Conservation (phyloP, 169 alveolate genomes). For the Plasmodium gallinaceum region DNA sequence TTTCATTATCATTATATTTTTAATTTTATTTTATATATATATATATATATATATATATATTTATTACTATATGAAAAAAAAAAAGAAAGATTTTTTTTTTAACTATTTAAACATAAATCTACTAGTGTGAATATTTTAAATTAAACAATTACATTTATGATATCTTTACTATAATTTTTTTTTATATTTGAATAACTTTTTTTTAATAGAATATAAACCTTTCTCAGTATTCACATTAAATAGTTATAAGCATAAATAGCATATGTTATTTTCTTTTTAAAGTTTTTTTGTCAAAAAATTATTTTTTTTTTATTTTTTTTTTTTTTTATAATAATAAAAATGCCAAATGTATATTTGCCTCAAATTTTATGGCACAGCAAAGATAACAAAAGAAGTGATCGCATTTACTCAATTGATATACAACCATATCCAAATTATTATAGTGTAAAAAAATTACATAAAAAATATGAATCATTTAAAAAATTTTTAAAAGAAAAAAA, state of each 20-base stretch:
- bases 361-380: slow-evolving; percentile 93
- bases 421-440: slow-evolving; percentile 87
- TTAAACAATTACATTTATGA: no score
- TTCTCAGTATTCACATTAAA: slow-evolving; percentile 2
- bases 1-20: slow-evolving; percentile 15
- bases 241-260: background rate
- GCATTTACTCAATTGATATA: slow-evolving; percentile 91
- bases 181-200: background rate
- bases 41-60: slow-evolving; percentile 6
- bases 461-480: slow-evolving; percentile 62
- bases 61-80: no score
- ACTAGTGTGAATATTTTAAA: no score
- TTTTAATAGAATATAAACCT: background rate
- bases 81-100: no score
- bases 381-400: slow-evolving; percentile 91
- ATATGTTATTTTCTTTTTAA: no score
- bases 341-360: slow-evolving; percentile 91
- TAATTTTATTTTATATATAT: background rate
- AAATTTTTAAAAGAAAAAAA: slow-evolving; percentile 50
- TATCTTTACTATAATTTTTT: no score
- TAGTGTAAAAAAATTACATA: slow-evolving; percentile 45
- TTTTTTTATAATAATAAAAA: slow-evolving; percentile 67
- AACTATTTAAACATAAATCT: no score
- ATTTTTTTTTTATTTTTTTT: slow-evolving; percentile 2
- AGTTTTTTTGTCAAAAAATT: no score